Conservation (phyloP, 208 protist species). For the Polymyxa betae region DNA sequence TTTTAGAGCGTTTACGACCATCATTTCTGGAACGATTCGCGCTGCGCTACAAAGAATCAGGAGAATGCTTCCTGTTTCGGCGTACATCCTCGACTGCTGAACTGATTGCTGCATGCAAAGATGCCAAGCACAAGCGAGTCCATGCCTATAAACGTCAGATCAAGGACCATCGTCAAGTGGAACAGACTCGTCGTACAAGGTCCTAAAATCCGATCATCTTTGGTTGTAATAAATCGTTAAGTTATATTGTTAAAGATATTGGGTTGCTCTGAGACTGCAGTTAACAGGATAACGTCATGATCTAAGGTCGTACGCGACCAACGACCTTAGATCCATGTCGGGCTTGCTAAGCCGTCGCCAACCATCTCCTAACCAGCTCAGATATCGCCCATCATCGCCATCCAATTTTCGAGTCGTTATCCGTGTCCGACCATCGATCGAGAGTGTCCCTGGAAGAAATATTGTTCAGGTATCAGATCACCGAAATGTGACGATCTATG, state of each 20-base stretch:
- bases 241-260: too few species aligned
- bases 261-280: too few species aligned
- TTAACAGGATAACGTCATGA: neutral
- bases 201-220: neutral
- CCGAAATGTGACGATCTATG: neutral
- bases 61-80: neutral
- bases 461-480: neutral
- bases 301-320: neutral
- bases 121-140: neutral
- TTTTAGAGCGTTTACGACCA: neutral
- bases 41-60: neutral
- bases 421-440: constrained; percentile 52
- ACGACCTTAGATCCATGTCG: neutral
- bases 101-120: neutral
- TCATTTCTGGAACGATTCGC: neutral
- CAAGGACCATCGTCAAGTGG: neutral
- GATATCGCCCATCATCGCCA: neutral
- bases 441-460: neutral
- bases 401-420: constrained; percentile 56
- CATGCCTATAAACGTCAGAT: neutral
- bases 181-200: neutral
- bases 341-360: neutral
- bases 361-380: neutral
- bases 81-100: neutral
- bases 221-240: neutral